A percentile compares a stretch with the other conserved stretches of the same genome.
phyloP scores from a whole-genome alignment of 345 rosid genomes.

The Passiflora organensis region DNA sequence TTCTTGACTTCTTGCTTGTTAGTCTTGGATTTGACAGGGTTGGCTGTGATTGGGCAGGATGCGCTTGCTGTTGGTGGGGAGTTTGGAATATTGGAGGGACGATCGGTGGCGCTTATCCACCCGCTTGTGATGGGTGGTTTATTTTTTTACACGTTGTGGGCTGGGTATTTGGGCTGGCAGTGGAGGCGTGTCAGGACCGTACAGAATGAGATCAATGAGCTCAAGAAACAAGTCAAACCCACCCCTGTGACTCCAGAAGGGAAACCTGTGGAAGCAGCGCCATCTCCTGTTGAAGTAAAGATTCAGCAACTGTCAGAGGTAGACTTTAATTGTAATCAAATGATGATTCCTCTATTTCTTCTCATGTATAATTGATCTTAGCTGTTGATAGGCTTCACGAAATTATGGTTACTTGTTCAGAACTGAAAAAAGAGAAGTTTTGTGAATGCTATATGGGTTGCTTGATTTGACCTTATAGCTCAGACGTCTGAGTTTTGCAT shows the following conservation, averaged over 20 bases:
- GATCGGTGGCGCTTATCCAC: conserved; percentile 64
- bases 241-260: conserved; percentile 63
- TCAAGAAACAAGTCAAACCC: conserved; percentile 72
- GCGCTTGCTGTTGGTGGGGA: conserved; percentile 74
- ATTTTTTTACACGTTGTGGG: conserved; percentile 56
- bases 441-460: not conserved
- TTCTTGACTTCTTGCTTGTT: too few relatives aligned
- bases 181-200: conserved; percentile 86
- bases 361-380: not conserved
- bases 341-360: not conserved
- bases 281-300: conserved; percentile 47
- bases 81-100: conserved; percentile 82
- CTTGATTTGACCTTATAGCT: not conserved
- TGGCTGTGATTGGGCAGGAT: conserved; percentile 37
- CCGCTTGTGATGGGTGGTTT: conserved; percentile 64
- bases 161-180: conserved; percentile 92
- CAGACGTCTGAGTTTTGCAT: not conserved
- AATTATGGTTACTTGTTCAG: too few relatives aligned
- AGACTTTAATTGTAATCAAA: not conserved
- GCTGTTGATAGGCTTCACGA: not conserved
- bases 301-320: conserved; percentile 68
- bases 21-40: not conserved
- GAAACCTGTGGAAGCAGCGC: conserved; percentile 38
- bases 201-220: conserved; percentile 59
- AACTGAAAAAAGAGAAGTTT: not conserved